Conservation (phyloP, 1,284 basidiomycete genomes). For the Fomes fomentarius region DNA sequence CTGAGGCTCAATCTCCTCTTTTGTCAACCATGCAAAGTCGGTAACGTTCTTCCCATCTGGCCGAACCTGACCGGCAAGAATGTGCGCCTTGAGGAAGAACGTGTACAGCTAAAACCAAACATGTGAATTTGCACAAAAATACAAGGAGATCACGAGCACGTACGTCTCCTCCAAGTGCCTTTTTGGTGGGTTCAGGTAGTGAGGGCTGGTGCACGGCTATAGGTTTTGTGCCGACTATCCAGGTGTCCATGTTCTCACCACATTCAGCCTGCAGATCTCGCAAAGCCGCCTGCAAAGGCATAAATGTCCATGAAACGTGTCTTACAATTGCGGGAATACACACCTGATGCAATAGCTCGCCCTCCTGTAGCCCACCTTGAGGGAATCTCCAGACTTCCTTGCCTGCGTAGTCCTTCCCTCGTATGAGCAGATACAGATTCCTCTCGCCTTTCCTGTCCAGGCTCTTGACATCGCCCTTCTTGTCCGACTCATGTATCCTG, state of each 20-base stretch:
- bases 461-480: constrained; percentile 64
- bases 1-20: constrained; percentile 77
- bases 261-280: constrained; percentile 68
- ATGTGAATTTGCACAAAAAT: not conserved
- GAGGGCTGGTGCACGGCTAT: constrained; percentile 67
- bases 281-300: constrained; percentile 59
- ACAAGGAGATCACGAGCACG: constrained; percentile 1
- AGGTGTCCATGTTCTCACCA: constrained; percentile 78
- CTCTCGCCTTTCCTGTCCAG: constrained; percentile 83
- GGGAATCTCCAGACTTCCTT: constrained; percentile 82
- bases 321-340: constrained; percentile 16
- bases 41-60: constrained; percentile 55
- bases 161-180: constrained; percentile 26
- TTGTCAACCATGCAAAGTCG: constrained; percentile 91
- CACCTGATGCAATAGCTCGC: constrained; percentile 74
- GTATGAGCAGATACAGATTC: constrained; percentile 85
- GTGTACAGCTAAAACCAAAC: constrained; percentile 31
- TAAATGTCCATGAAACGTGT: not conserved
- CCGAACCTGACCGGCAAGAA: constrained; percentile 75
- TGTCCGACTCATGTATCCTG: constrained; percentile 66
- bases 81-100: constrained; percentile 86
- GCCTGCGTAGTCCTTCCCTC: constrained; percentile 49
- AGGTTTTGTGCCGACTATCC: constrained; percentile 78
- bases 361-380: constrained; percentile 62
- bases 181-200: constrained; percentile 25